Conservation (phyloP, 305 asterid species). For the Solanum hybrid region DNA sequence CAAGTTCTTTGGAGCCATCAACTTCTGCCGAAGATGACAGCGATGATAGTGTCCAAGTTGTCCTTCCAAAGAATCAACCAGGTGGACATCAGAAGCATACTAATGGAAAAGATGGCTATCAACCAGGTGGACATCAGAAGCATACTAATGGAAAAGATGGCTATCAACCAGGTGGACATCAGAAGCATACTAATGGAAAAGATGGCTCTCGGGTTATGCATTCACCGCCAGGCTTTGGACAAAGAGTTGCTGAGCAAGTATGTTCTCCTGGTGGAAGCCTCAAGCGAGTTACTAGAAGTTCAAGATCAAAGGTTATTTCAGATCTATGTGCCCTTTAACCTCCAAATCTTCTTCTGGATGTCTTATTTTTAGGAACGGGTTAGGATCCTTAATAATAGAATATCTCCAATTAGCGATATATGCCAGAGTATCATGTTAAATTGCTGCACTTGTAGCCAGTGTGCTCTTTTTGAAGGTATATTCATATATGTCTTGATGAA, state of each 20-base stretch:
- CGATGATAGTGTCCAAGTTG: slow-evolving; percentile 29
- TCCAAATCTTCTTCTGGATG: not conserved
- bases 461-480: not conserved
- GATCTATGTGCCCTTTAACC: not conserved
- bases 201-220: slow-evolving; percentile 17
- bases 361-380: not conserved
- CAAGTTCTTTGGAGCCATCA: slow-evolving; percentile 30
- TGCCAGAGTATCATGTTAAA: not conserved
- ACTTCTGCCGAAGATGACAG: slow-evolving; percentile 46
- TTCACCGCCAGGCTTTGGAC: slow-evolving; percentile 24
- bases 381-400: not conserved
- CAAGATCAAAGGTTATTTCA: slow-evolving; percentile 36
- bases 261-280: slow-evolving; percentile 22
- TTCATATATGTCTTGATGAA: not conserved
- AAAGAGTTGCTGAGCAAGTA: slow-evolving; percentile 20
- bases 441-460: not conserved
- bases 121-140: not conserved
- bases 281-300: slow-evolving; percentile 22
- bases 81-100: not conserved
- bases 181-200: slow-evolving; percentile 17
- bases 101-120: not conserved
- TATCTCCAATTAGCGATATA: not conserved
- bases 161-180: slow-evolving; percentile 9
- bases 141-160: too few species aligned
- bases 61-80: slow-evolving; percentile 13